Percentiles rank a stretch among this genome's conserved stretches.
phyloP scores from a whole-genome alignment of 1,284 basidiomycete species.

The Irpex sp. region DNA sequence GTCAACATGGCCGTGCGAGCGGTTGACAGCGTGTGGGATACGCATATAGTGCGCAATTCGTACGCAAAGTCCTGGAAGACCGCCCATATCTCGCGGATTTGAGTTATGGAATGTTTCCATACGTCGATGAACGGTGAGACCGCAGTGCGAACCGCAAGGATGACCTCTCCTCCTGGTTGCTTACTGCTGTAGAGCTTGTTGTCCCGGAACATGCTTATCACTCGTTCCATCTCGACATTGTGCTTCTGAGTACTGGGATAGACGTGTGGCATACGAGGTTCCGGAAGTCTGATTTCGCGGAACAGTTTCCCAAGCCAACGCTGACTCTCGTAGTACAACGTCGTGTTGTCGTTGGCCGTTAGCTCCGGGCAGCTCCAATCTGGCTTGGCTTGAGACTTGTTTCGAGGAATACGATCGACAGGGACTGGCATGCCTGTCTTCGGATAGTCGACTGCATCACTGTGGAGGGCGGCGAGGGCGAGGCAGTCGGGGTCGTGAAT shows the following conservation, averaged over 20 bases:
- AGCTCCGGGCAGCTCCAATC: constrained; percentile 45
- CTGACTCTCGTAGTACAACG: constrained; percentile 37
- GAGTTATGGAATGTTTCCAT: background rate
- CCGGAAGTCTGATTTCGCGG: constrained; percentile 40
- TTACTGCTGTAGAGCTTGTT: background rate
- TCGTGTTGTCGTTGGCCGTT: background rate
- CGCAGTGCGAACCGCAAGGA: constrained; percentile 8
- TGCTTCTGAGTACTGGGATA: background rate
- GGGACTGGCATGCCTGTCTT: constrained; percentile 60
- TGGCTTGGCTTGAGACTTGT: constrained; percentile 53
- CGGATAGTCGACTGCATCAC: constrained; percentile 61
- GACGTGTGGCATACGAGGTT: background rate
- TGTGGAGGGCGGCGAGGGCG: constrained; percentile 56
- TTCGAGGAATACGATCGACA: constrained; percentile 34
- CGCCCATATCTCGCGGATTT: background rate
- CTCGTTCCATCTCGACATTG: background rate
- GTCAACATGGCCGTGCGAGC: constrained; percentile 12
- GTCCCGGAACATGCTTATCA: background rate
- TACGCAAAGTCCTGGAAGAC: constrained; percentile 14
- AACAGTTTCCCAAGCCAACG: constrained; percentile 49
- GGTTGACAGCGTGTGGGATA: constrained; percentile 11
- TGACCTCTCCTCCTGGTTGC: constrained; percentile 1
- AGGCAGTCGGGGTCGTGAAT: constrained; percentile 55
- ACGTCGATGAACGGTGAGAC: constrained; percentile 16
- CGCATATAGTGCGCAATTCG: constrained; percentile 20